These are phyloP conservation scores for Rauvolfia tetraphylla DNA, from an alignment of 257 asterid genomes.

Conservation along the genomic window DNA sequence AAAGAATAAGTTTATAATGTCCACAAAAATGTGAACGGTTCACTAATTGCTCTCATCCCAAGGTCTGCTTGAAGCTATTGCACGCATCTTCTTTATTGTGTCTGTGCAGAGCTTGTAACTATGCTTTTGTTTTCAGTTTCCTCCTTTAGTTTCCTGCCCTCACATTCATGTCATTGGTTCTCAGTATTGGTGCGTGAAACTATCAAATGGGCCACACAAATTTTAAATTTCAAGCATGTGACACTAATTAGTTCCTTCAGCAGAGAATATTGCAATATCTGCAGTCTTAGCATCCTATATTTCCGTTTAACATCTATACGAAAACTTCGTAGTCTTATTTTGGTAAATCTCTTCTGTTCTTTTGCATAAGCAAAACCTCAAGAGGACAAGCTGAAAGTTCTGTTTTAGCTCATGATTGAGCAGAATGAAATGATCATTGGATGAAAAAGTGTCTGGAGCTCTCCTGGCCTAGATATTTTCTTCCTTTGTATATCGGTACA, in stretches of 20 bases:
- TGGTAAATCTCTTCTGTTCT: not conserved
- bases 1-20: slow-evolving; percentile 33
- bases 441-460: not conserved
- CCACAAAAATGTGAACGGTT: slow-evolving; percentile 25
- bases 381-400: not conserved
- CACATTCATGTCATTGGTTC: not conserved
- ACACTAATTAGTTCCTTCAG: not conserved
- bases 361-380: not conserved
- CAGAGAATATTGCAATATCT: not conserved
- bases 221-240: not conserved
- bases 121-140: not conserved
- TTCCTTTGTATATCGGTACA: not conserved
- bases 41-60: not conserved
- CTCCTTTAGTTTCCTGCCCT: not conserved
- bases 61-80: slow-evolving; percentile 15
- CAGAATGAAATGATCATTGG: not conserved
- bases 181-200: not conserved
- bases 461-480: not conserved
- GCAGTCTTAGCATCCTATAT: not conserved
- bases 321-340: not conserved
- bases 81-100: not conserved
- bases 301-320: not conserved
- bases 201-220: not conserved
- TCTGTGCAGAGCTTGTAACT: not conserved
- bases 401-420: not conserved